Evolutionary conservation across 140 eudicot species (phyloP).

Genomic region (Ambrosia hybrid): DNA sequence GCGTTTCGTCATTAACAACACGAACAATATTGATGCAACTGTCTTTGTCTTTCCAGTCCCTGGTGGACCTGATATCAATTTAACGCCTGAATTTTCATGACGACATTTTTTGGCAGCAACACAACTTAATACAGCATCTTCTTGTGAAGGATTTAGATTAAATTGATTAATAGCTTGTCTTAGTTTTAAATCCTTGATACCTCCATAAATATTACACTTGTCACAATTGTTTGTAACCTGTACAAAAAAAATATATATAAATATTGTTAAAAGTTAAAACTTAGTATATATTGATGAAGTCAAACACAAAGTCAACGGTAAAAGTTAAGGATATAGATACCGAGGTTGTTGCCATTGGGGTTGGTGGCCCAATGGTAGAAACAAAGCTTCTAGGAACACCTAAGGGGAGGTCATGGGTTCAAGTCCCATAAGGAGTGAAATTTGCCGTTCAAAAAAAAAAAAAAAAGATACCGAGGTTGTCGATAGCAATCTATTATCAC

Average conservation of each 20-base stretch:
- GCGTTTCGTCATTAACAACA: conserved; percentile 37
- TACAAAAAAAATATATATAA: not conserved
- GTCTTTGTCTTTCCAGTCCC: conserved; percentile 87
- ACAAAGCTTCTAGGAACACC: too few species aligned
- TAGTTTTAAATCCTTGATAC: not conserved
- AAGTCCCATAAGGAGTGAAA: too few species aligned
- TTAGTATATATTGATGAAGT: too few species aligned
- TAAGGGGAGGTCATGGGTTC: too few species aligned
- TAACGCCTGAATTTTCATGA: conserved; percentile 31
- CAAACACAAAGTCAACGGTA: too few species aligned
- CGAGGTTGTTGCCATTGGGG: too few species aligned
- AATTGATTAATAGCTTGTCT: conserved; percentile 20
- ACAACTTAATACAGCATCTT: conserved; percentile 49
- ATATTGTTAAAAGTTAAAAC: not conserved
- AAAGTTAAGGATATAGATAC: not conserved
- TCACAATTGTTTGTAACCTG: conserved; percentile 25
- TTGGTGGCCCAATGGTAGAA: too few species aligned
- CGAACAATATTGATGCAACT: conserved; percentile 41
- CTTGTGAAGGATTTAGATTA: conserved; percentile 57
- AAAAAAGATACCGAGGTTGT: too few species aligned
- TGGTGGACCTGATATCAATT: conserved; percentile 86
- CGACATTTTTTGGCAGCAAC: conserved; percentile 37
- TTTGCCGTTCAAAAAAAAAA: too few species aligned
- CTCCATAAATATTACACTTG: conserved; percentile 6
- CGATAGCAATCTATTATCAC: too few species aligned